Conservation (phyloP, 768 basidiomycete species). For the Termitomyces sp. region DNA sequence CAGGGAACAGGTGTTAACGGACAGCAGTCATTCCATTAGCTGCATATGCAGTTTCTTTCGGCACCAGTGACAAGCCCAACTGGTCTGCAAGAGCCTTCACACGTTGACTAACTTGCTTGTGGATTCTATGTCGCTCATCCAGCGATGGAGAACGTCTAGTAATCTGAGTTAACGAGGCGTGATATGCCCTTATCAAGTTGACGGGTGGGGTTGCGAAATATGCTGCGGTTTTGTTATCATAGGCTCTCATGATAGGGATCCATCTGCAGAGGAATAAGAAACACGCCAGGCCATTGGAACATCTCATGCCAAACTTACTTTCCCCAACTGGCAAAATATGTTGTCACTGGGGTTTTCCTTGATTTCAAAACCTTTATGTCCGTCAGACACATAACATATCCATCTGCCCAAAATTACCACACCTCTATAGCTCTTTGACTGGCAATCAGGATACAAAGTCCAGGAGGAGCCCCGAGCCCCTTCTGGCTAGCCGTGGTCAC, state of each 20-base stretch:
- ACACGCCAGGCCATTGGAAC: slow-evolving; percentile 4
- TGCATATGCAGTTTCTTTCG: slow-evolving; percentile 44
- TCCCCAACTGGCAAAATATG: slow-evolving; percentile 84
- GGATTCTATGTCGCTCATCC: slow-evolving; percentile 63
- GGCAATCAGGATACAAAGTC: slow-evolving; percentile 74
- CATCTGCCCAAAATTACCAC: background rate
- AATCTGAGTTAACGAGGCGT: slow-evolving; percentile 68
- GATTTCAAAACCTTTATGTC: slow-evolving; percentile 43
- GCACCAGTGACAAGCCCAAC: slow-evolving; percentile 66
- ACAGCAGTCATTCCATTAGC: slow-evolving; percentile 91
- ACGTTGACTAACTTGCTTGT: slow-evolving; percentile 56
- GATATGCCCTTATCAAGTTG: slow-evolving; percentile 81
- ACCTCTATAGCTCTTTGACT: slow-evolving; percentile 65
- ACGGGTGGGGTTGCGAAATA: slow-evolving; percentile 91
- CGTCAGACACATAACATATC: background rate
- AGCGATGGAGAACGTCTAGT: slow-evolving; percentile 52
- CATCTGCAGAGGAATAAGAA: slow-evolving; percentile 37
- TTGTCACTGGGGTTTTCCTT: slow-evolving; percentile 51
- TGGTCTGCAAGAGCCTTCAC: slow-evolving; percentile 57
- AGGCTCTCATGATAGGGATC: slow-evolving; percentile 84
- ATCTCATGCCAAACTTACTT: slow-evolving; percentile 34
- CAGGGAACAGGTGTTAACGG: slow-evolving; percentile 6
- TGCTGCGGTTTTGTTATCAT: slow-evolving; percentile 65
- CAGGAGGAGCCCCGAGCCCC: slow-evolving; percentile 83
- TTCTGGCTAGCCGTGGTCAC: slow-evolving; percentile 80